phyloP scores from a whole-genome alignment of 225 moss, liverwort and hornwort species.

The Physcomitrium patens region DNA sequence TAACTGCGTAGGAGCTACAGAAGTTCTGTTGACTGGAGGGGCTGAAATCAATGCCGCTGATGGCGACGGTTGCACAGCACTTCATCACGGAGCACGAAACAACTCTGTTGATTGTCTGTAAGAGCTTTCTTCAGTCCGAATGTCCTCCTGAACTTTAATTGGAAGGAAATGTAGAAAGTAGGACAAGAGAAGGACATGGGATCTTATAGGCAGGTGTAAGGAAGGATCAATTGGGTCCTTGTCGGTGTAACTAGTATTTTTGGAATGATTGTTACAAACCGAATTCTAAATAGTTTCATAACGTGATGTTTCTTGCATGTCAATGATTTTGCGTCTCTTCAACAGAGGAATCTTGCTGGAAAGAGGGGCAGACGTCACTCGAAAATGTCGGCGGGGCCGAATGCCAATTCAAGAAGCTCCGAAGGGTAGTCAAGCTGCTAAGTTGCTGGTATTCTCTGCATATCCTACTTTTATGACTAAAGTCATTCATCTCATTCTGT shows the following conservation, averaged over 20 bases:
- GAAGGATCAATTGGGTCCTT: no score
- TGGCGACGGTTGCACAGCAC: constrained; percentile 40
- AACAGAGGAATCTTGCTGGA: constrained; percentile 41
- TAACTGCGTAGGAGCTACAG: constrained; percentile 38
- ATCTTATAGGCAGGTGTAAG: no score
- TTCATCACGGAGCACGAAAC: constrained; percentile 37
- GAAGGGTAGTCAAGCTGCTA: constrained; percentile 38
- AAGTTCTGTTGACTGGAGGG: constrained; percentile 28
- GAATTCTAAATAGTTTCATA: neutral
- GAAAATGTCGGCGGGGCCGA: constrained; percentile 35
- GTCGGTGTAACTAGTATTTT: neutral
- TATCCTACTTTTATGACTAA: neutral
- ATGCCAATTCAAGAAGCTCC: constrained; percentile 39
- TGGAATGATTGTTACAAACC: neutral
- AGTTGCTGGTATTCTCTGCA: constrained; percentile 34
- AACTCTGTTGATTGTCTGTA: constrained; percentile 40
- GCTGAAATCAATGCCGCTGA: constrained; percentile 35
- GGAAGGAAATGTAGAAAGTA: neutral
- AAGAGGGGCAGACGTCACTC: constrained; percentile 33
- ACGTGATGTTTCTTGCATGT: neutral
- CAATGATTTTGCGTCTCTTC: constrained; percentile 15
- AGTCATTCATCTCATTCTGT: neutral
- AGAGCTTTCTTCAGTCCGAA: constrained; percentile 18
- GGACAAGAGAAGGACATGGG: no score
- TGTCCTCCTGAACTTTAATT: neutral